Evolutionary conservation across 257 asterid species (phyloP).

Genomic region (Coffea eugenioides): DNA sequence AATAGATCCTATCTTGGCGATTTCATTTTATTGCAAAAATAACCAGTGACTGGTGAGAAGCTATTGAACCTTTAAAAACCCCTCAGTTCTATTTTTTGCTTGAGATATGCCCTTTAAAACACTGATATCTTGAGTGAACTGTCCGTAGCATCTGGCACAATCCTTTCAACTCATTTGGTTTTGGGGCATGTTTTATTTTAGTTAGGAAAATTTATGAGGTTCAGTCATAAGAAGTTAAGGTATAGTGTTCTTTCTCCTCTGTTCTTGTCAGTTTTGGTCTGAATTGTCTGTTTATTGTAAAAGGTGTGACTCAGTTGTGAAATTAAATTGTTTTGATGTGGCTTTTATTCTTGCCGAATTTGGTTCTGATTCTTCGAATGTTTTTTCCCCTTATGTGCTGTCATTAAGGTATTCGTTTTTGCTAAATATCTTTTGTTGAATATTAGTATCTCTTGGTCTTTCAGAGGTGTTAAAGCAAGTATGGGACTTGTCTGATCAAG

Average conservation of each 20-base stretch:
- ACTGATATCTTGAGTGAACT: neutral
- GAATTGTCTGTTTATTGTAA: neutral
- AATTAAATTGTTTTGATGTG: neutral
- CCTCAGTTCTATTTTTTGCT: neutral
- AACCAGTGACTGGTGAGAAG: neutral
- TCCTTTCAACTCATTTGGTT: neutral
- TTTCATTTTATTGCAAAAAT: neutral
- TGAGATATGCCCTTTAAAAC: neutral
- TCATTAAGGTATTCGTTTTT: neutral
- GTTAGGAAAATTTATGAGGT: neutral
- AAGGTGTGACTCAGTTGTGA: neutral
- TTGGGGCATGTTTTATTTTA: neutral
- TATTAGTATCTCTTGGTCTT: constrained; percentile 29
- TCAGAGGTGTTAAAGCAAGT: constrained; percentile 93
- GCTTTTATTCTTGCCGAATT: neutral
- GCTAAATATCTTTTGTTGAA: neutral
- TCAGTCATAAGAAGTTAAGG: neutral
- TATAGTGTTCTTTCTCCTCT: neutral
- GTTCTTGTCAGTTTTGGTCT: neutral
- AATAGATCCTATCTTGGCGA: neutral
- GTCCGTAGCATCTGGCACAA: neutral
- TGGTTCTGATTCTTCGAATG: neutral
- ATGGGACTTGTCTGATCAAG: constrained; percentile 99
- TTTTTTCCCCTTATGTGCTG: neutral
- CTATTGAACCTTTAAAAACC: neutral